Evolutionary conservation across 164 flowering plant genomes (phyloP).

Genomic region (Liquidambar formosana): DNA sequence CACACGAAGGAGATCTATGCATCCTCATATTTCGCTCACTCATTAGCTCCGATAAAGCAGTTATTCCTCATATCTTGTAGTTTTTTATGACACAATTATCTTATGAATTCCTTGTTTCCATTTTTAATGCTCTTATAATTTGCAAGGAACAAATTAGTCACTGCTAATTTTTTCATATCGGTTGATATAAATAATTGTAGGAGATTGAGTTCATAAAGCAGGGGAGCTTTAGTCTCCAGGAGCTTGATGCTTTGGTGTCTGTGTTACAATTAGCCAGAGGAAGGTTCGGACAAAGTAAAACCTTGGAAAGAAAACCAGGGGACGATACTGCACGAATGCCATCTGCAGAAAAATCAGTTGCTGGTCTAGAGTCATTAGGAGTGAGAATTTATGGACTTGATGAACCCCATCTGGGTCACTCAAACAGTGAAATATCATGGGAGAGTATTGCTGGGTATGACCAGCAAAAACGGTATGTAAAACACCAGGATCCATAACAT

Average conservation of each 20-base stretch:
- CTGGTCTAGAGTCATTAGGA: conserved; percentile 81
- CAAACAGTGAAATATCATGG: conserved; percentile 64
- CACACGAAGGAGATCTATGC: conserved; percentile 52
- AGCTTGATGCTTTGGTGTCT: conserved; percentile 85
- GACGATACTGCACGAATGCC: conserved; percentile 38
- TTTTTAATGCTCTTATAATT: background rate
- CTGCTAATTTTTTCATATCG: background rate
- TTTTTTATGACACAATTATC: background rate
- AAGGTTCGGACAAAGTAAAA: conserved; percentile 30
- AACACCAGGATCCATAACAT: background rate
- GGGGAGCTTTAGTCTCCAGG: conserved; percentile 67
- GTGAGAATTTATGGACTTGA: conserved; percentile 80
- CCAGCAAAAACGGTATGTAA: conserved; percentile 77
- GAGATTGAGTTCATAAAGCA: conserved; percentile 93
- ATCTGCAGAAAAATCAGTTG: conserved; percentile 53
- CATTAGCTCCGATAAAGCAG: conserved; percentile 70
- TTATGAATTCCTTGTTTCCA: background rate
- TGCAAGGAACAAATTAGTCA: background rate
- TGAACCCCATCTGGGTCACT: conserved; percentile 28
- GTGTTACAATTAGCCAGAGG: conserved; percentile 65
- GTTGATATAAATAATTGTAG: conserved; percentile 34
- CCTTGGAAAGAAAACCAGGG: conserved; percentile 38
- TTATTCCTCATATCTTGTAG: conserved; percentile 26
- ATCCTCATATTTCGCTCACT: conserved; percentile 76
- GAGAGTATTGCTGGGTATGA: conserved; percentile 94